Conservation (phyloP, 2,329 filamentous ascomycete genomes). For the Fusarium siculi region DNA sequence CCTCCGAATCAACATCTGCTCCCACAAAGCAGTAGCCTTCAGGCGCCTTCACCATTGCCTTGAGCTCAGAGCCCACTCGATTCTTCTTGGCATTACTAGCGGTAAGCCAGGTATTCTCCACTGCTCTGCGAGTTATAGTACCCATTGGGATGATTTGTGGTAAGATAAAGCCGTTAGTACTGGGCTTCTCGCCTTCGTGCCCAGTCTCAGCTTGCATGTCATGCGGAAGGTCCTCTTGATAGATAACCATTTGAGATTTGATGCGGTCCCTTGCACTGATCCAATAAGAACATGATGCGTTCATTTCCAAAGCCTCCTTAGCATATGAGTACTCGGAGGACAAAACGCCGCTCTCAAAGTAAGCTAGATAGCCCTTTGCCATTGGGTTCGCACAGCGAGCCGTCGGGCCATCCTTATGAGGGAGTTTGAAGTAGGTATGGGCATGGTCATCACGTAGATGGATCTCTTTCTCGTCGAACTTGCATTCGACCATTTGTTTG, state of each 20-base stretch:
- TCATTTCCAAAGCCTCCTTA: slow-evolving; percentile 97
- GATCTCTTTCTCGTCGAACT: slow-evolving; percentile 80
- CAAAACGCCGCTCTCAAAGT: slow-evolving; percentile 89
- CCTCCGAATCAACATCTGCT: slow-evolving; percentile 96
- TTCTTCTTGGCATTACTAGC: slow-evolving; percentile 97
- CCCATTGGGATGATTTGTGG: slow-evolving; percentile 99
- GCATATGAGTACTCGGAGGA: slow-evolving; percentile 90
- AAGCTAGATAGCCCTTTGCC: slow-evolving; percentile 88
- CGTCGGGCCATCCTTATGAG: slow-evolving; percentile 92
- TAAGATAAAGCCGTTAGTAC: slow-evolving; percentile 78
- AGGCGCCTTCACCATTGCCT: slow-evolving; percentile 95
- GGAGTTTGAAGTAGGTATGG: slow-evolving; percentile 87
- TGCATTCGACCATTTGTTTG: slow-evolving; percentile 78
- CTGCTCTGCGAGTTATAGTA: slow-evolving; percentile 91
- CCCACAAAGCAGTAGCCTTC: slow-evolving; percentile 93
- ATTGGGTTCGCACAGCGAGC: slow-evolving; percentile 88
- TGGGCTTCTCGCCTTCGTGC: slow-evolving; percentile 20
- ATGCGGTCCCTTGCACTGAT: slow-evolving; percentile 95
- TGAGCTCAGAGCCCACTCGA: slow-evolving; percentile 94
- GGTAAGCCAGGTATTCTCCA: slow-evolving; percentile 98
- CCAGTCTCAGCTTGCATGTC: not conserved
- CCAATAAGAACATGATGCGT: slow-evolving; percentile 98
- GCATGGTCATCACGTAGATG: slow-evolving; percentile 72
- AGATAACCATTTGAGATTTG: slow-evolving; percentile 94
- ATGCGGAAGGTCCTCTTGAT: slow-evolving; percentile 69